These are phyloP conservation scores for Pichia sp. DNA, from an alignment of 1,139 yeast species.

Conservation along the genomic window DNA sequence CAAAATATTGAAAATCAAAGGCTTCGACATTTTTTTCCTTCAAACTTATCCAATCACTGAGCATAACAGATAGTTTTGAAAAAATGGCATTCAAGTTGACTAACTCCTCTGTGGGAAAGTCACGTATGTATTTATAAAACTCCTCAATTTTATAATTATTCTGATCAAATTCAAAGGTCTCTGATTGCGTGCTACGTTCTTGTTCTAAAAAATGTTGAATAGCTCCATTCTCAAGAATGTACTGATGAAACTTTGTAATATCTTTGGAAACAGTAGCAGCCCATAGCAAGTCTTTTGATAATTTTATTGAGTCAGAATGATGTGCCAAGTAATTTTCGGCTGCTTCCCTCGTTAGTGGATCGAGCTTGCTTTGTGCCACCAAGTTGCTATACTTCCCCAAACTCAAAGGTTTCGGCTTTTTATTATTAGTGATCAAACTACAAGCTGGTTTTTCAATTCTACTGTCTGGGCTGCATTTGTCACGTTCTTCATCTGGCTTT, in stretches of 20 bases:
- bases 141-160: conserved; percentile 16
- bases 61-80: conserved; percentile 1
- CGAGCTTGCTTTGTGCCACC: background rate
- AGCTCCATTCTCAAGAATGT: conserved; percentile 8
- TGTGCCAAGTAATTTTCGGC: background rate
- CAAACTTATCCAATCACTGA: conserved; percentile 15
- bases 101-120: conserved; percentile 15
- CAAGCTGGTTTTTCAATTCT: background rate
- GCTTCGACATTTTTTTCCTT: conserved; percentile 5
- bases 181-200: conserved; percentile 8
- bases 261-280: background rate
- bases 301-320: background rate
- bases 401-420: background rate
- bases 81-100: conserved; percentile 7
- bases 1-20: background rate
- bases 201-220: conserved; percentile 5
- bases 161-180: background rate
- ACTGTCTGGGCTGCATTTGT: background rate
- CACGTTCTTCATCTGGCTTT: background rate
- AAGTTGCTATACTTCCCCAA: background rate
- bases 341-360: background rate
- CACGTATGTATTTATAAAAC: conserved; percentile 13
- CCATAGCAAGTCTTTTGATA: conserved; percentile 3
- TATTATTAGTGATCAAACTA: too few species aligned
- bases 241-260: conserved; percentile 6